Conservation (phyloP, 2,329 filamentous ascomycete species). For the Apiospora pterosperma region DNA sequence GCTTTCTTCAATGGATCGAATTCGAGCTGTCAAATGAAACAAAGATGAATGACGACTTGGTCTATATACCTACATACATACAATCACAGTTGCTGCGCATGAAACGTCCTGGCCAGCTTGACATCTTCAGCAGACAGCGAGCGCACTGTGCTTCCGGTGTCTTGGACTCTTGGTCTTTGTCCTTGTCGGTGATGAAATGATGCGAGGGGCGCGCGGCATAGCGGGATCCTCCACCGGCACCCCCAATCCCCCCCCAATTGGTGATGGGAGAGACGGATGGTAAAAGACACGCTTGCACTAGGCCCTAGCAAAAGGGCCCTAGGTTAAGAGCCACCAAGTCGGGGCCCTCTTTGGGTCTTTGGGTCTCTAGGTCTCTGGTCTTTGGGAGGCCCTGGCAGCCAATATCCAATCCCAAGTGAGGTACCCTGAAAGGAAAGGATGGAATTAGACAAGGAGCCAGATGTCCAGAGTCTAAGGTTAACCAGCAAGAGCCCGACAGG, state of each 20-base stretch:
- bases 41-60: background rate
- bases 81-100: background rate
- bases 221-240: background rate
- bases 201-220: background rate
- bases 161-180: background rate
- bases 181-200: background rate
- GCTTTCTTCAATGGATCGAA: no score
- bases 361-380: background rate
- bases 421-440: background rate
- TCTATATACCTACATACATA: background rate
- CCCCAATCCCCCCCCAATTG: background rate
- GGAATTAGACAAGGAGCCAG: slow-evolving; percentile 3
- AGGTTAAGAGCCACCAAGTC: background rate
- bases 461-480: background rate
- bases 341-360: background rate
- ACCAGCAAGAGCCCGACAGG: background rate
- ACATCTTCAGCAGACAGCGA: background rate
- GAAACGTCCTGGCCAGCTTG: background rate
- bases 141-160: background rate
- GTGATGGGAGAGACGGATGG: background rate
- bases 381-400: background rate
- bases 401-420: background rate
- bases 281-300: slow-evolving; percentile 1
- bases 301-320: no score
- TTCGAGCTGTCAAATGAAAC: background rate